phyloP scores from a whole-genome alignment of 176 grass and related monocot genomes.

The Oryza brachyantha region DNA sequence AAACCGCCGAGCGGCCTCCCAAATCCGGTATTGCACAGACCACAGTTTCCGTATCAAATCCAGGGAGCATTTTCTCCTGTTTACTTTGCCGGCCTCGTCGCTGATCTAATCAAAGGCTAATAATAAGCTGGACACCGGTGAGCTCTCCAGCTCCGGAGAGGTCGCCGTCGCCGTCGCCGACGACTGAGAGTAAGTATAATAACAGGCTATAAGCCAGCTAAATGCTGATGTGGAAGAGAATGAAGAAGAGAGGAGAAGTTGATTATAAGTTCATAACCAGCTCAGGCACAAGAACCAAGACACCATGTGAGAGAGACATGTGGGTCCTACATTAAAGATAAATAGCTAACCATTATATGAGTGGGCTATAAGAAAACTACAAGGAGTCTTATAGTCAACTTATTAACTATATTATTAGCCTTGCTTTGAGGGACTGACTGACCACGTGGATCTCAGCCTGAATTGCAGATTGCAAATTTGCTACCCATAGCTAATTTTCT shows the following conservation, averaged over 20 bases:
- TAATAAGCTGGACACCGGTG: background rate
- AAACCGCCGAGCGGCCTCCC: background rate
- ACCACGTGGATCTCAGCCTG: background rate
- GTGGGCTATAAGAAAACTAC: no score
- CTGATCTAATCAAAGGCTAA: background rate
- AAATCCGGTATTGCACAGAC: background rate
- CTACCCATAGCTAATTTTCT: background rate
- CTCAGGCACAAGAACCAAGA: no score
- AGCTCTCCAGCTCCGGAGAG: background rate
- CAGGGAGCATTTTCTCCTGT: background rate
- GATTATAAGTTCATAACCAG: no score
- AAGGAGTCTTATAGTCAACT: no score
- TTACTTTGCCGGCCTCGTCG: background rate
- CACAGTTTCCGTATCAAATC: background rate
- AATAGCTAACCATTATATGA: no score
- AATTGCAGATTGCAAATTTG: background rate
- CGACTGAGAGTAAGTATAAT: no score
- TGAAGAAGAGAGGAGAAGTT: no score
- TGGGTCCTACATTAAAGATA: no score
- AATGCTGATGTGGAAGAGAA: no score
- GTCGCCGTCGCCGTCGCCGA: background rate
- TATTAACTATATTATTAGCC: no score
- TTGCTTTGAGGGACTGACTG: background rate
- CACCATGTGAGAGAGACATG: no score
- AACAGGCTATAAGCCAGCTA: no score